Evolutionary conservation across 2,329 filamentous ascomycete species (phyloP), one percentile per base, ranked within the genome.

Genomic region (Fusarium albosuccineum): DNA sequence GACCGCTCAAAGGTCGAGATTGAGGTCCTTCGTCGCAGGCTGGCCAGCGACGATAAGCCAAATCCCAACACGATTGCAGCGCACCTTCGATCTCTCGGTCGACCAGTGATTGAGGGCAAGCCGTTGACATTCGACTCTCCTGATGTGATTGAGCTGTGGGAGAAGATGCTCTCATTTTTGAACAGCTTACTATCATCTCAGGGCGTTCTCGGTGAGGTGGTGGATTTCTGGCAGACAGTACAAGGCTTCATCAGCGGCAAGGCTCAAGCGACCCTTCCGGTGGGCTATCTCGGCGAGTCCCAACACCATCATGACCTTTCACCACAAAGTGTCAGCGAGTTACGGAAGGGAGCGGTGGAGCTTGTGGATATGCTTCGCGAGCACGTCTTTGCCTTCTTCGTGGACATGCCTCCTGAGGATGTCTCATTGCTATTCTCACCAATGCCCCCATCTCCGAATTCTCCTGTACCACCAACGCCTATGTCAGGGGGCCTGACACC

Each of bases 161-260:
- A 97, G 73, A 93, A 94, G 76, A 89, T 97, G 66, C 83, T 93
- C 61, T 82, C 86, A 1, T 96, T 93, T 65, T 77, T 98, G 62
- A 89, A 82, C 9, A 88, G 86, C 41, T 84, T 99, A 39, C 82
- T 99, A 0, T 94, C 93, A 0, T 81, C 89, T 7, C 89, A 90
- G 65, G 96, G 96, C 5, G 85, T 98, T 14, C 82, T 99, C 6
- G 94, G 93, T 1, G 96, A 99, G 77, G 87, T 98, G 2, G 81
- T 97, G 16, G 94, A 97, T 67, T 98, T 97, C 77, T 97, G 95
- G 93, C 92, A 97, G 68, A 96, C 91, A 13, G 90, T 94, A 0
- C 91, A 97, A 73, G 92, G 92, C 1, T 99, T 99, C 76, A 91
- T 98, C 60, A 89, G 93, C 45, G 95, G 94, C 16, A 93, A 88